Percentiles rank a stretch among this genome's conserved stretches.
Conservation (phyloP, 108 stramenopile genomes). For the Cyclotella choctawhatcheeana region DNA sequence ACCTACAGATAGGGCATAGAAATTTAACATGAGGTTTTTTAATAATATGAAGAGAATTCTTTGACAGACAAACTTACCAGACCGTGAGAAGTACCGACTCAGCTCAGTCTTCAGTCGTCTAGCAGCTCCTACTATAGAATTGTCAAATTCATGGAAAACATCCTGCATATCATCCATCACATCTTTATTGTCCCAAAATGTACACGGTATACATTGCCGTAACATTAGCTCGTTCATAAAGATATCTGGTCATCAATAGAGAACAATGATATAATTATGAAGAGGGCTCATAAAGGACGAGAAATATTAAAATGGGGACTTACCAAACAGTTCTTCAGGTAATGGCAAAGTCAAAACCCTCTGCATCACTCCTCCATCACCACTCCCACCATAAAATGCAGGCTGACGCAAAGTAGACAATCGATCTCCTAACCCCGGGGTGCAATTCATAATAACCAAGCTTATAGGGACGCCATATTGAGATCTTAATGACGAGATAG, state of each 20-base stretch:
- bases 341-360: conserved; percentile 35
- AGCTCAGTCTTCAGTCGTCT: conserved; percentile 31
- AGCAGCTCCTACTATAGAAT: conserved; percentile 41
- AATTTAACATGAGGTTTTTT: not conserved
- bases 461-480: conserved; percentile 36
- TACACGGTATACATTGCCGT: conserved; percentile 33
- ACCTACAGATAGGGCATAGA: conserved; percentile 13
- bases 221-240: conserved; percentile 34
- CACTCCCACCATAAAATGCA: conserved; percentile 24
- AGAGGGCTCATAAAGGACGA: not conserved
- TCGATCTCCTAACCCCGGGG: conserved; percentile 47
- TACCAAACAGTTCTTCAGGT: conserved; percentile 42
- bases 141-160: conserved; percentile 39
- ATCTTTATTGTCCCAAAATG: conserved; percentile 34
- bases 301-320: conserved; percentile 1
- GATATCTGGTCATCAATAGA: conserved; percentile 12
- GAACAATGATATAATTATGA: not conserved
- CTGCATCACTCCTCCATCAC: conserved; percentile 31
- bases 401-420: conserved; percentile 37
- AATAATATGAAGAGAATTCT: not conserved
- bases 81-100: conserved; percentile 34
- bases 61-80: conserved; percentile 33
- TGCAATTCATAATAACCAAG: conserved; percentile 28
- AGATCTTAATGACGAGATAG: conserved; percentile 34
- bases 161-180: conserved; percentile 28